Percentiles rank a stretch among this genome's conserved stretches.
Evolutionary conservation across 768 basidiomycete genomes (phyloP).

Genomic region (Phlegmacium glaucopus): DNA sequence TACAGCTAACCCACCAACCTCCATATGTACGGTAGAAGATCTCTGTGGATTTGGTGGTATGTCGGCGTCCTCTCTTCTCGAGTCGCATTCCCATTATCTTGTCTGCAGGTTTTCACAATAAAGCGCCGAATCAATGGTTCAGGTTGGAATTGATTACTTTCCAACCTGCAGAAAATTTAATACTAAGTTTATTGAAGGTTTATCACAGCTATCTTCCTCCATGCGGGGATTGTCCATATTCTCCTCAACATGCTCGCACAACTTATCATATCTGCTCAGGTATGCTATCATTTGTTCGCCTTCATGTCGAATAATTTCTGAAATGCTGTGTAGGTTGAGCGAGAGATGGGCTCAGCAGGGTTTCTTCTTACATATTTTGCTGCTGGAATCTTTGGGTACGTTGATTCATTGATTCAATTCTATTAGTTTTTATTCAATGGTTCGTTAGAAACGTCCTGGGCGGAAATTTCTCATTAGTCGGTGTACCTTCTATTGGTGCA

Average conservation of each 20-base stretch:
- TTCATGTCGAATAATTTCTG: background rate
- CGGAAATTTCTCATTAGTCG: constrained; percentile 89
- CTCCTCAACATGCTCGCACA: constrained; percentile 90
- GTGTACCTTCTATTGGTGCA: constrained; percentile 86
- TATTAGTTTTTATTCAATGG: background rate
- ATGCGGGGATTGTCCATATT: constrained; percentile 95
- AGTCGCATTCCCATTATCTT: background rate
- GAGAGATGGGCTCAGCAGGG: constrained; percentile 85
- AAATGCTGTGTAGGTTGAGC: constrained; percentile 60
- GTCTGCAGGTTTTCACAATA: constrained; percentile 35
- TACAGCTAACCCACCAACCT: constrained; percentile 72
- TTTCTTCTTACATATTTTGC: constrained; percentile 87
- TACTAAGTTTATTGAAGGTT: constrained; percentile 46
- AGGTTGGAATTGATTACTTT: constrained; percentile 21
- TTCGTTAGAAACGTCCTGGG: constrained; percentile 73
- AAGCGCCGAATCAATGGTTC: constrained; percentile 47
- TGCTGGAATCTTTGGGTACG: constrained; percentile 88
- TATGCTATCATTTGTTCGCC: constrained; percentile 21
- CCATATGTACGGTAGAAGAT: constrained; percentile 70
- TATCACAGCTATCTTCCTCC: constrained; percentile 85
- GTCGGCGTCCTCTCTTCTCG: constrained; percentile 25
- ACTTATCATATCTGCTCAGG: constrained; percentile 73
- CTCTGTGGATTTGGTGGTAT: constrained; percentile 88
- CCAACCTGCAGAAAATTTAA: background rate
- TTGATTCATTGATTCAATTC: background rate